Evolutionary conservation across 176 grass and related monocot genomes (phyloP), one percentile per base, ranked within the genome.

Genomic region (Aegilops sharonensis): DNA sequence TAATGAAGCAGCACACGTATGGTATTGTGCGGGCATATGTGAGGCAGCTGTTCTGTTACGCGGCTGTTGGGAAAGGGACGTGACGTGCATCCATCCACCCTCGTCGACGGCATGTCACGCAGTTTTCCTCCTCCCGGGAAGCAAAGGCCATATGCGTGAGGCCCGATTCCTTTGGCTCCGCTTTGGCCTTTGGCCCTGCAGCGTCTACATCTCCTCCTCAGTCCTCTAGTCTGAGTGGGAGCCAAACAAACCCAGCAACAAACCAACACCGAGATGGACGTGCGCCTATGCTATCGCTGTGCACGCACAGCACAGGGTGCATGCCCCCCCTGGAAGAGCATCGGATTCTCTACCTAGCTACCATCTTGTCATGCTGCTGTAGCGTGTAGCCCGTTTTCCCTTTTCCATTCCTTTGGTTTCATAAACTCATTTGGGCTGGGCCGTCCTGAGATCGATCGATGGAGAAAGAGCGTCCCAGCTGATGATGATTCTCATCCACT

Each of bases 121-220:
- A 37, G 45, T 68, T 87, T 83, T 83, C 75, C 76, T 90, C 84
- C 89, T 90, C 84, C 73, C 32, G 71, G 89, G 84, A 87, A 79
- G 84, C 84, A 47, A 13, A 47, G 42, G 57, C 27, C 56, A 21
- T 8, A 81, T 34, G 72, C 21, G 80, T 21, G 75, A 68, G 83
- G 21, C 40, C 81, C 72, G 73, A 71, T 83, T 88, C 81, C 56
- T 72, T 83, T 50, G 63, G 48, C 42, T 43, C 42, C 42, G 12
- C 48, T 6, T 52, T 52, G 47, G 47, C 48, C 1, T 6, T 52
- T 15, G 48, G 13, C 47, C 47, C 47, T 4, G 47, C 47, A 48
- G 3, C 45, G 45, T 48, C 45, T 48, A 14, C 4, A 48, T 48
- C 45, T 48, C 36, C 36, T 37, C 48, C 48, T 6, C 13, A 50